phyloP scores from a whole-genome alignment of 768 basidiomycete species.

The Leucocoprinus birnbaumii region DNA sequence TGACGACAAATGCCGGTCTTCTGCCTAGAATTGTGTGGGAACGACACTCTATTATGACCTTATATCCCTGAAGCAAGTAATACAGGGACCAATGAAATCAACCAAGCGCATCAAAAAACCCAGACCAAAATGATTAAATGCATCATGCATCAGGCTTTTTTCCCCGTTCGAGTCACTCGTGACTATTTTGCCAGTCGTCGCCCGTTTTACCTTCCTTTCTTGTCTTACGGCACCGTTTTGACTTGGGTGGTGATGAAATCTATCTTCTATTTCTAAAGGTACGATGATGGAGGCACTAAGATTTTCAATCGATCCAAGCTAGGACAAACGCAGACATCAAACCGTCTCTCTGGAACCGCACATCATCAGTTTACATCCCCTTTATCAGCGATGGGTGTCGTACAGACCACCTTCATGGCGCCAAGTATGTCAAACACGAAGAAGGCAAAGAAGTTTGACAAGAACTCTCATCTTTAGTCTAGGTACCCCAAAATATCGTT shows the following conservation, averaged over 20 bases:
- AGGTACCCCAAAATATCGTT: neutral
- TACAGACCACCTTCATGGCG: neutral
- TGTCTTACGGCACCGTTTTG: conserved; percentile 4
- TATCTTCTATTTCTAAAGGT: neutral
- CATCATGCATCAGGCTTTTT: conserved; percentile 7
- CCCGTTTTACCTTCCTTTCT: conserved; percentile 2
- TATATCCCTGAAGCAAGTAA: neutral
- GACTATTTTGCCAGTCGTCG: neutral
- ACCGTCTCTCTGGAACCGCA: neutral
- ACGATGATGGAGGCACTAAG: neutral
- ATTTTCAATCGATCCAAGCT: neutral
- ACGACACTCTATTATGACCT: neutral
- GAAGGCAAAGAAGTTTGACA: neutral
- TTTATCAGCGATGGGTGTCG: neutral
- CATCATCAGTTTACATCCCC: neutral
- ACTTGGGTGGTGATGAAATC: neutral
- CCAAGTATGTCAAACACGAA: neutral
- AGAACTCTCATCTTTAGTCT: neutral
- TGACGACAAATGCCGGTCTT: neutral
- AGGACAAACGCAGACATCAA: neutral
- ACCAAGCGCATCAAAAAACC: neutral
- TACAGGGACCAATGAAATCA: conserved; percentile 4
- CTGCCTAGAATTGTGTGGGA: conserved; percentile 1
- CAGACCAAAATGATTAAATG: neutral
- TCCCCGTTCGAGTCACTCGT: neutral